These are phyloP conservation scores for Colletotrichum eremochloae DNA, from an alignment of 2,329 filamentous ascomycete genomes.

Conservation along the genomic window DNA sequence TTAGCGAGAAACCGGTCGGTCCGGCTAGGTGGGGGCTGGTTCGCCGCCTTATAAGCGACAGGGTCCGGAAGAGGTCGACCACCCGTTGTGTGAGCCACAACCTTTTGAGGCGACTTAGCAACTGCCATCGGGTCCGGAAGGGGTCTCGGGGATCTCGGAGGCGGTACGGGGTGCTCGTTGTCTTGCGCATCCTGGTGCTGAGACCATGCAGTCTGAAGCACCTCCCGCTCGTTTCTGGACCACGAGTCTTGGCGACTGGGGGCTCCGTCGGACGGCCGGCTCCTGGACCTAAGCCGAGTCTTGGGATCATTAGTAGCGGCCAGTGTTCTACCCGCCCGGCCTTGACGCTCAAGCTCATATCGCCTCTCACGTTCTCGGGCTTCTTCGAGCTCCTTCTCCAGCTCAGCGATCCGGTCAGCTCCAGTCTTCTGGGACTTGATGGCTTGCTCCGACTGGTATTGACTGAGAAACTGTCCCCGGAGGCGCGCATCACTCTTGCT, in stretches of 20 bases:
- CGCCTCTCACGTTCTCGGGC: constrained; percentile 73
- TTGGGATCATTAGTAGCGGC: constrained; percentile 47
- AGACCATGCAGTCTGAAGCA: constrained; percentile 68
- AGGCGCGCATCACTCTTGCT: constrained; percentile 74
- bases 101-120: constrained; percentile 47
- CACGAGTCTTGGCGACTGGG: constrained; percentile 74
- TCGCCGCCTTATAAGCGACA: constrained; percentile 48
- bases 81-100: constrained; percentile 56
- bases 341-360: constrained; percentile 70
- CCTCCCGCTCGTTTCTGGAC: constrained; percentile 74
- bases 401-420: constrained; percentile 60
- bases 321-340: constrained; percentile 54
- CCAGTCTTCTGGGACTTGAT: constrained; percentile 45
- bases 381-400: constrained; percentile 79
- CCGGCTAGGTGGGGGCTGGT: constrained; percentile 54
- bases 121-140: constrained; percentile 55
- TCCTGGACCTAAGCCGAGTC: constrained; percentile 48
- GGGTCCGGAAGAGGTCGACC: constrained; percentile 69
- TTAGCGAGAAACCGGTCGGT: constrained; percentile 70
- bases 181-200: constrained; percentile 55
- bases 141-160: constrained; percentile 53
- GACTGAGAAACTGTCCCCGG: constrained; percentile 86
- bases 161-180: constrained; percentile 46
- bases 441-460: constrained; percentile 82
- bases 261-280: constrained; percentile 46